Percentiles rank a stretch among this genome's conserved stretches.
Conservation (phyloP, 129 eudicot species). For the Calendula officinalis region DNA sequence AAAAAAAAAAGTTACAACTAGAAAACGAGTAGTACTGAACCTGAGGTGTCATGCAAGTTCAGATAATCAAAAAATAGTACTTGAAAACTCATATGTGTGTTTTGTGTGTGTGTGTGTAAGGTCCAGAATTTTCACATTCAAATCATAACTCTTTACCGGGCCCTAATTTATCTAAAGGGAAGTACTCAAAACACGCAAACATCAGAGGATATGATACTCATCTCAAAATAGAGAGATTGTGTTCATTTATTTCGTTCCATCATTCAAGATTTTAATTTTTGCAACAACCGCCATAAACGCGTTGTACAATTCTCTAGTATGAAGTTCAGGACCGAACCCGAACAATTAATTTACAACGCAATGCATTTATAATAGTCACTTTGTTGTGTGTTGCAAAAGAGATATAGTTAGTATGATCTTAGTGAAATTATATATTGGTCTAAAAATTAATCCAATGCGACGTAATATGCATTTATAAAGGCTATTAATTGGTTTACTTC, state of each 20-base stretch:
- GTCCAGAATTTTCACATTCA: slow-evolving; percentile 15
- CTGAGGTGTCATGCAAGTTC: slow-evolving; percentile 27
- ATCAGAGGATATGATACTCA: slow-evolving; percentile 5
- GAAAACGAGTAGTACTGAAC: neutral
- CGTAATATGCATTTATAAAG: no score
- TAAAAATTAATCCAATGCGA: no score
- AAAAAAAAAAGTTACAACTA: neutral
- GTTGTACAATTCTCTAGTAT: neutral
- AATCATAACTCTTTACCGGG: neutral
- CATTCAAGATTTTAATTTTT: neutral
- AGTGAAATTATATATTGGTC: no score
- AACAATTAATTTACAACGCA: neutral
- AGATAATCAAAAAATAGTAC: neutral
- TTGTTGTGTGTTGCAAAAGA: neutral
- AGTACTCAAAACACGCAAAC: slow-evolving; percentile 4
- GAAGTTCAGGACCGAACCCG: neutral
- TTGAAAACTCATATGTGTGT: slow-evolving; percentile 1
- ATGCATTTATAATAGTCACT: neutral
- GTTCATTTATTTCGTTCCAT: neutral
- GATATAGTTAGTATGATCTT: no score
- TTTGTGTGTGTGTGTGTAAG: neutral
- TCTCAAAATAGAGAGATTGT: slow-evolving; percentile 5
- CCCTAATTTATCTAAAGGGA: slow-evolving; percentile 17
- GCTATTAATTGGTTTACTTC: no score
- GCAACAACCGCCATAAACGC: neutral